Conservation (phyloP, 1,139 yeast genomes). For the Taphrina wiesneri region DNA sequence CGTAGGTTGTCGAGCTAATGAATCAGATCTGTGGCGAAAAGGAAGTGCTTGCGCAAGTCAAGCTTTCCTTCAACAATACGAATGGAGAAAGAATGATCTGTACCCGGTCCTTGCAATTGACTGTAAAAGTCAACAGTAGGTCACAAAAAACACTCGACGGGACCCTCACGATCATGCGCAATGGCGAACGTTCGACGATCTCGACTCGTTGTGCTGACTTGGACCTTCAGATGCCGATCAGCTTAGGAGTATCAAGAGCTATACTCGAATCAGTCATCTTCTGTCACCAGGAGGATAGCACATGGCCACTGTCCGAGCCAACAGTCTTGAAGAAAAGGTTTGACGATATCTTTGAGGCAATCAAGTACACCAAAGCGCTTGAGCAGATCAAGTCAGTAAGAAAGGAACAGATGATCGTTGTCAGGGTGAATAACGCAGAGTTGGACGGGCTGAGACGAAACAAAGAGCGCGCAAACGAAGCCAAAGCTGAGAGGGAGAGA, state of each 20-base stretch:
- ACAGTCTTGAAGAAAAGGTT: constrained; percentile 82
- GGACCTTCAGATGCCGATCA: constrained; percentile 75
- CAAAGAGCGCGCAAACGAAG: constrained; percentile 66
- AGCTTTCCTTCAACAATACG: constrained; percentile 75
- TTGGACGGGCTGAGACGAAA: constrained; percentile 75
- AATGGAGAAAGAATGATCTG: constrained; percentile 78
- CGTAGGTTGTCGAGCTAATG: neutral
- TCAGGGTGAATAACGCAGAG: constrained; percentile 71
- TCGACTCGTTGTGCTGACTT: constrained; percentile 84
- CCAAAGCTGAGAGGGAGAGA: constrained; percentile 53
- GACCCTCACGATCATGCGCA: constrained; percentile 64
- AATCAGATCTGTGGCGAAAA: constrained; percentile 55
- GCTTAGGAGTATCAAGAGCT: constrained; percentile 84
- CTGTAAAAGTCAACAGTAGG: constrained; percentile 56
- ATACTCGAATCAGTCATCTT: constrained; percentile 89
- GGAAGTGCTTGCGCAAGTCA: constrained; percentile 84
- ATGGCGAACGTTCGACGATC: constrained; percentile 70
- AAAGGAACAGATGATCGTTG: constrained; percentile 74
- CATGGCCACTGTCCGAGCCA: constrained; percentile 97
- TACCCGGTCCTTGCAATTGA: constrained; percentile 77
- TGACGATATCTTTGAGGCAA: constrained; percentile 95
- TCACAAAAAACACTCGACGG: constrained; percentile 92
- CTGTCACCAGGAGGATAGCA: constrained; percentile 95
- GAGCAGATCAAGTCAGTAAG: constrained; percentile 69
- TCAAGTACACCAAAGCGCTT: constrained; percentile 85